These are phyloP conservation scores for Colletotrichum euphorbiae DNA, from an alignment of 2,329 filamentous ascomycete species.

Conservation along the genomic window DNA sequence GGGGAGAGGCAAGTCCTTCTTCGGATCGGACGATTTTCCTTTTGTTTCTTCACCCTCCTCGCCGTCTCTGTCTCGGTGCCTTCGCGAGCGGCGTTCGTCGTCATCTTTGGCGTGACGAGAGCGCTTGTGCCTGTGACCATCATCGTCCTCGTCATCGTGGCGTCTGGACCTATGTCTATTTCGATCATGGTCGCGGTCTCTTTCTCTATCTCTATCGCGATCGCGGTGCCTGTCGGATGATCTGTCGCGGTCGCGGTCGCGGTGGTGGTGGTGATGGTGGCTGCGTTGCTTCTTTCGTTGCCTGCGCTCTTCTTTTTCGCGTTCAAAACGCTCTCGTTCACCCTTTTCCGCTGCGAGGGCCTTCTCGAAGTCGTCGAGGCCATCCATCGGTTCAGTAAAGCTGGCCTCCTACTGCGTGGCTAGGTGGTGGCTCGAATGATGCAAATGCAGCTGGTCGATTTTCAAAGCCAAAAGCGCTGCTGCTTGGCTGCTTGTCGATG, in stretches of 20 bases:
- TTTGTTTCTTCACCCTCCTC: conserved; percentile 43
- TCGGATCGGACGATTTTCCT: conserved; percentile 58
- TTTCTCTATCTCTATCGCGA: conserved; percentile 39
- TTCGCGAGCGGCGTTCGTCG: conserved; percentile 51
- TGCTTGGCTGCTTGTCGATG: neutral
- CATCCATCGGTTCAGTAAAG: conserved; percentile 55
- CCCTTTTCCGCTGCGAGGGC: conserved; percentile 75
- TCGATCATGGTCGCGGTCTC: conserved; percentile 42
- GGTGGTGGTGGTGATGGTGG: conserved; percentile 61
- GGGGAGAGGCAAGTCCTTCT: conserved; percentile 63
- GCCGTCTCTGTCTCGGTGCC: conserved; percentile 41
- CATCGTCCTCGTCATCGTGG: conserved; percentile 59
- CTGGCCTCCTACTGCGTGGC: too few species aligned
- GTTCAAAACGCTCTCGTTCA: conserved; percentile 60
- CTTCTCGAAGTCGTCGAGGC: conserved; percentile 81
- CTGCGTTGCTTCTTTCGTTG: conserved; percentile 59
- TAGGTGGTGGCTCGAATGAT: neutral
- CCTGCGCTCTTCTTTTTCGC: conserved; percentile 57
- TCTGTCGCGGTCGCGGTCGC: conserved; percentile 50
- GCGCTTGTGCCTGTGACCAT: conserved; percentile 72
- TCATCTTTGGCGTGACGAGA: conserved; percentile 68
- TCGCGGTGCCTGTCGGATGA: conserved; percentile 44
- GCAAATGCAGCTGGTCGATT: neutral
- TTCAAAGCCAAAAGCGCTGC: neutral
- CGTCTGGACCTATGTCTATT: conserved; percentile 51